Conservation (phyloP, 352 stramenopile species). For the Pythium periplocum region DNA sequence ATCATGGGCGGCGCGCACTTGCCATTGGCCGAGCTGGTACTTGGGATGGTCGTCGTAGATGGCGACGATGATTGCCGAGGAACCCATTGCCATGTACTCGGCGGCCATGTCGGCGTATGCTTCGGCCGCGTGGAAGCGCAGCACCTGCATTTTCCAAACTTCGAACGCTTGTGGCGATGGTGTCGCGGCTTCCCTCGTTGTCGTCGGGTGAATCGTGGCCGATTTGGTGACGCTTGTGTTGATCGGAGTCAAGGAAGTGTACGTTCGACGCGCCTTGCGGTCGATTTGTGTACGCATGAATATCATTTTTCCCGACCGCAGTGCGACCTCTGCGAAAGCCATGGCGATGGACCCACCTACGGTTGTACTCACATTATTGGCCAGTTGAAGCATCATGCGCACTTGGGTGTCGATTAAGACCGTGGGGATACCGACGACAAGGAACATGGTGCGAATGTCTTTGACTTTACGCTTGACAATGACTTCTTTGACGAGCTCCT, state of each 20-base stretch:
- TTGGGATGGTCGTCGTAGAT: conserved; percentile 26
- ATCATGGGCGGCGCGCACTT: no score
- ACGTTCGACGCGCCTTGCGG: not conserved
- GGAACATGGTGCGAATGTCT: conserved; percentile 29
- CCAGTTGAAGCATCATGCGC: conserved; percentile 27
- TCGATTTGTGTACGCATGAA: not conserved
- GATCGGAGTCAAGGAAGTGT: not conserved
- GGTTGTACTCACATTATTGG: conserved; percentile 17
- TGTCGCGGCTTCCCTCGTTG: conserved; percentile 1
- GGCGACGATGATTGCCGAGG: conserved; percentile 24
- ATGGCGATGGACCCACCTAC: conserved; percentile 23
- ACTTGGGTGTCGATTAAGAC: conserved; percentile 36
- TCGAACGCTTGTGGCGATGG: not conserved
- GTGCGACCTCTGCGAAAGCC: conserved; percentile 21
- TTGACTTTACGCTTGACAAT: conserved; percentile 20
- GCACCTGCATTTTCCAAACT: not conserved
- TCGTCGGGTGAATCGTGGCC: conserved; percentile 1
- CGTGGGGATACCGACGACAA: conserved; percentile 24
- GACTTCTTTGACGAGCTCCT: conserved; percentile 20
- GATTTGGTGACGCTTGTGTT: not conserved
- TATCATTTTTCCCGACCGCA: conserved; percentile 18
- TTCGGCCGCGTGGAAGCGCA: conserved; percentile 2
- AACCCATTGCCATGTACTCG: conserved; percentile 38
- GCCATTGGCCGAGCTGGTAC: conserved; percentile 8
- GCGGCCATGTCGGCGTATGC: conserved; percentile 24